Conservation (phyloP, 2,329 filamentous ascomycete species). For the Aspergillus quadrilineatus region DNA sequence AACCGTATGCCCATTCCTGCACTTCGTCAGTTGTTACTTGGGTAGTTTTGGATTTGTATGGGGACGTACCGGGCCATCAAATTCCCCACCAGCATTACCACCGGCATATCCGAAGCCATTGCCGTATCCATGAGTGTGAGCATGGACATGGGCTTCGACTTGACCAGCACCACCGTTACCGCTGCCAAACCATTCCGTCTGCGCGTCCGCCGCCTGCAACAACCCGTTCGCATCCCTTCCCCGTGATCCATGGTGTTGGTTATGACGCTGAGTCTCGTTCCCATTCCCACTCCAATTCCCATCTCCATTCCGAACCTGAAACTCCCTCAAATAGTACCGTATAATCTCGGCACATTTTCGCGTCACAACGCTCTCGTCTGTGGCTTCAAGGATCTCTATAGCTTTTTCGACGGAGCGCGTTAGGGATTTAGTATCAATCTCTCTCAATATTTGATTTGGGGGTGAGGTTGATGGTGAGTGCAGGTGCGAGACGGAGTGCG, state of each 20-base stretch:
- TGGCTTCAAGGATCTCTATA: slow-evolving; percentile 42
- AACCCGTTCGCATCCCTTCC: no score
- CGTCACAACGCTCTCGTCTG: slow-evolving; percentile 44
- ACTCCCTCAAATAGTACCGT: slow-evolving; percentile 33
- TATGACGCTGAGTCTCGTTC: neutral
- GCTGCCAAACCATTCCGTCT: no score
- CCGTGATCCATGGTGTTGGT: no score
- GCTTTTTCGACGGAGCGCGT: slow-evolving; percentile 37
- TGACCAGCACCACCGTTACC: no score
- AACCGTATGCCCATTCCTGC: slow-evolving; percentile 35
- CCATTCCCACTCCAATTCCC: neutral
- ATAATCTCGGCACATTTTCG: slow-evolving; percentile 41
- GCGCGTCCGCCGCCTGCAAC: no score
- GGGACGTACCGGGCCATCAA: slow-evolving; percentile 30
- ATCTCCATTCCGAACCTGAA: slow-evolving; percentile 17
- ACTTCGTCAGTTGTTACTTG: neutral
- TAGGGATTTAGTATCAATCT: slow-evolving; percentile 19
- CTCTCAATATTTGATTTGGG: neutral
- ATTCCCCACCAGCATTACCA: slow-evolving; percentile 10
- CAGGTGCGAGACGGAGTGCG: neutral
- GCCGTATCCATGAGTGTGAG: neutral
- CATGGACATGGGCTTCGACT: neutral
- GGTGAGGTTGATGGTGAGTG: neutral
- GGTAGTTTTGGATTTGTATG: neutral
- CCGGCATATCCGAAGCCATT: neutral